A percentile compares a stretch with the other conserved stretches of the same genome.
phyloP scores from a whole-genome alignment of 2,329 filamentous ascomycete genomes.

The Claviceps sp. region DNA sequence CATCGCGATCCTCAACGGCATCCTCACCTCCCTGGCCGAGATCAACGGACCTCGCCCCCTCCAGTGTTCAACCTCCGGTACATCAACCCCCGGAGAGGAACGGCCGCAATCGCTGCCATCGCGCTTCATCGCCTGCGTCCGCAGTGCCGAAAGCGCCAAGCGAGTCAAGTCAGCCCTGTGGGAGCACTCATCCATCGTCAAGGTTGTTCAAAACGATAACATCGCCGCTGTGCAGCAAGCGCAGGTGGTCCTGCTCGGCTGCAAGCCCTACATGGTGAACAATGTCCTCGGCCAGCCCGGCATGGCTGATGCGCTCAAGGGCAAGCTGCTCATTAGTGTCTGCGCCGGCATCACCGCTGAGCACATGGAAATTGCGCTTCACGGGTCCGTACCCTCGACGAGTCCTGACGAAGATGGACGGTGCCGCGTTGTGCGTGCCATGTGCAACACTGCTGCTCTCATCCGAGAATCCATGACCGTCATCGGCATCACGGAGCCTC shows the following conservation, averaged over 20 bases:
- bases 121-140: constrained; percentile 71
- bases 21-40: constrained; percentile 55
- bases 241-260: constrained; percentile 64
- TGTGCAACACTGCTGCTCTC: constrained; percentile 73
- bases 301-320: constrained; percentile 58
- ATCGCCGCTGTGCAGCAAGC: constrained; percentile 50
- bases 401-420: constrained; percentile 31
- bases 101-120: constrained; percentile 49
- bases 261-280: constrained; percentile 65
- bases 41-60: constrained; percentile 33
- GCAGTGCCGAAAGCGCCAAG: constrained; percentile 53
- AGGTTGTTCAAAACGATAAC: constrained; percentile 60
- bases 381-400: constrained; percentile 37
- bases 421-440: constrained; percentile 60
- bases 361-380: constrained; percentile 53
- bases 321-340: constrained; percentile 73
- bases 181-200: constrained; percentile 47
- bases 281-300: constrained; percentile 54
- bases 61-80: constrained; percentile 27
- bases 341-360: constrained; percentile 60
- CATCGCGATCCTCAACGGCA: constrained; percentile 68
- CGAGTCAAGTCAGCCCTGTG: constrained; percentile 53
- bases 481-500: constrained; percentile 49
- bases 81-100: constrained; percentile 31
- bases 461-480: constrained; percentile 76